A percentile compares a stretch with the other conserved stretches of the same genome.
Conservation (phyloP, 768 basidiomycete genomes). For the Suillus cothurnatus region DNA sequence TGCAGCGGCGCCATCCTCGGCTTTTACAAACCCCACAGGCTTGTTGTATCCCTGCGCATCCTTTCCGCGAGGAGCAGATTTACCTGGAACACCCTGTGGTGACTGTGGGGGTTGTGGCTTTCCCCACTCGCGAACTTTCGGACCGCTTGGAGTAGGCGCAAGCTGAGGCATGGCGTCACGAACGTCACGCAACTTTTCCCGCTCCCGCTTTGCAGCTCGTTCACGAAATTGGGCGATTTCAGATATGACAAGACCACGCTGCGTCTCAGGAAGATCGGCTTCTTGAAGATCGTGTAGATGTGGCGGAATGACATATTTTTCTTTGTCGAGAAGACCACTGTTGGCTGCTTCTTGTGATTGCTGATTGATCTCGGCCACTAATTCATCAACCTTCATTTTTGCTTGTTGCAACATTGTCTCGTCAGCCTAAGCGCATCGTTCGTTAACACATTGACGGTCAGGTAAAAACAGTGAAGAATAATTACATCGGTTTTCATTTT, state of each 20-base stretch:
- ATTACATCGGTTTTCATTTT: constrained; percentile 83
- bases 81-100: constrained; percentile 37
- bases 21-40: constrained; percentile 83
- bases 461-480: constrained; percentile 11
- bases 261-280: constrained; percentile 93
- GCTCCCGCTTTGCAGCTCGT: constrained; percentile 86
- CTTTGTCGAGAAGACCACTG: constrained; percentile 75
- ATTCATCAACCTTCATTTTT: constrained; percentile 61
- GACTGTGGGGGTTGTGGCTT: constrained; percentile 44
- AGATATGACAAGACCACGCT: constrained; percentile 89
- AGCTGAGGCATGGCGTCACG: constrained; percentile 55
- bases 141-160: constrained; percentile 59
- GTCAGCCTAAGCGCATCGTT: constrained; percentile 53
- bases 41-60: constrained; percentile 78
- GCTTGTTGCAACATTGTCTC: constrained; percentile 66
- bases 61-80: constrained; percentile 56
- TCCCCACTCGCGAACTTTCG: constrained; percentile 81
- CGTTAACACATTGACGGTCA: neutral
- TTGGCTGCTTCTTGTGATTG: constrained; percentile 75
- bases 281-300: constrained; percentile 96
- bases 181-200: constrained; percentile 84
- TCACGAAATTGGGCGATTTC: constrained; percentile 98
- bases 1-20: constrained; percentile 49
- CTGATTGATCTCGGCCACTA: constrained; percentile 73
- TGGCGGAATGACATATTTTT: constrained; percentile 91